Percentiles rank a stretch among this genome's conserved stretches.
These are phyloP conservation scores for Aspergillus hiratsukae DNA, from an alignment of 2,329 filamentous ascomycete species.

Conservation along the genomic window DNA sequence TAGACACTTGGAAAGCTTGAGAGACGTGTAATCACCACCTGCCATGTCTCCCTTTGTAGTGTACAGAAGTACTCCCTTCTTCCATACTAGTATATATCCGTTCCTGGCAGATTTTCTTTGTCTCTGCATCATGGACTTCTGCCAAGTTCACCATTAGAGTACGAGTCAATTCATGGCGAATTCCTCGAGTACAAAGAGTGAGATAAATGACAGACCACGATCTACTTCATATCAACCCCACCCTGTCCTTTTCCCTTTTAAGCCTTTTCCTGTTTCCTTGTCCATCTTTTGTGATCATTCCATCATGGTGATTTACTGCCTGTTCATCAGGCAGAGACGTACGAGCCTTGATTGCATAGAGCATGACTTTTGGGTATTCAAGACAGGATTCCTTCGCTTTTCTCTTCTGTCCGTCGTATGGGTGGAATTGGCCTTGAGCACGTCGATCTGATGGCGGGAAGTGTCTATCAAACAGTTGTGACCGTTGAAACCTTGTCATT, in stretches of 20 bases:
- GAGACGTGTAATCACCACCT: neutral
- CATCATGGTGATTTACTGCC: neutral
- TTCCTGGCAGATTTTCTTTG: neutral
- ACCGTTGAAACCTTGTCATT: neutral
- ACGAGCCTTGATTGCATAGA: neutral
- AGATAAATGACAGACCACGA: neutral
- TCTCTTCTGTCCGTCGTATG: neutral
- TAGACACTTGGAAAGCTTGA: too few species aligned
- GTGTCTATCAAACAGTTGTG: neutral
- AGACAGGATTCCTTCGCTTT: neutral
- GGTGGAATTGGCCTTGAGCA: neutral
- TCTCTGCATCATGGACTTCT: neutral
- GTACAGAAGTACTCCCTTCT: neutral
- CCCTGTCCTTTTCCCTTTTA: neutral
- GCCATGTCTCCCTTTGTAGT: neutral
- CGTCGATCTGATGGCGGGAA: neutral
- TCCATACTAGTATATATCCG: neutral
- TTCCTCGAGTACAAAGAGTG: neutral
- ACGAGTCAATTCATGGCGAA: neutral
- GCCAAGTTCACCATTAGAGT: neutral
- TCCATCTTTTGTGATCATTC: neutral
- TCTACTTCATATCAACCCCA: neutral
- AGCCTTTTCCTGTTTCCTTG: neutral
- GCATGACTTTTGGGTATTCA: neutral
- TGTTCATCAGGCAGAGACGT: neutral